Evolutionary conservation across 2,329 filamentous ascomycete species (phyloP), one percentile per base, ranked within the genome.

Genomic region (Arachnopeziza araneosa): DNA sequence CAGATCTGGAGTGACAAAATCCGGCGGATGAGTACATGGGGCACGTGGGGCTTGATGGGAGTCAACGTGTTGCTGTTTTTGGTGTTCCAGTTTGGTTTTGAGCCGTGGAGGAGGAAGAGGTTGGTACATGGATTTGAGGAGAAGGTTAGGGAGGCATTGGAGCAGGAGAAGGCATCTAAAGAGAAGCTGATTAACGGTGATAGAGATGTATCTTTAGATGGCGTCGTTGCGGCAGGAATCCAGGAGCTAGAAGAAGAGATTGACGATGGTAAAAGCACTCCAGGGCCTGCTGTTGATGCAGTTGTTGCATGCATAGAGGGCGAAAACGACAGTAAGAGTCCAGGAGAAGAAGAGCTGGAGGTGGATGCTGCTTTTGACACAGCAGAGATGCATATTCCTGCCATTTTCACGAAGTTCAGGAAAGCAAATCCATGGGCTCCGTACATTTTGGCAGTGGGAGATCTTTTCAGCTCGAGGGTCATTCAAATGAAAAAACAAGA

Each of bases 1-100:
- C 95, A 99, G 78, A 96, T 99, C 59, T 99, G 95, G 95, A 96
- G 91, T 71, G 95, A 99, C 74, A 93, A 96, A 68, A 99, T 99
- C 72, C 83, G 95, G 44, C 83, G 95, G 66, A 96, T 96, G 80
- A 95, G 90, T 73, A 99, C 95, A 0, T 99, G 95, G 95, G 93
- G 96, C 44, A 99, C 95, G 0, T 98, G 96, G 86, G 95, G 93
- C 0, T 78, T 99, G 63, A 99, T 99, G 95, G 93, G 93, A 24
- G 84, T 98, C 70, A 99, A 99, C 72, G 90, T 98, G 32, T 74
- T 98, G 63, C 77, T 99, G 53, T 91, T 99, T 71, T 76, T 99
- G 57, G 81, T 93, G 21, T 86, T 96, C 68, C 88, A 97, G 75
- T 87, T 96, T 67, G 85, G 95, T 22, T 88, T 96, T 63, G 93